Evolutionary conservation across 768 basidiomycete species (phyloP), one percentile per base, ranked within the genome.

Genomic region (Lactarius quietus): DNA sequence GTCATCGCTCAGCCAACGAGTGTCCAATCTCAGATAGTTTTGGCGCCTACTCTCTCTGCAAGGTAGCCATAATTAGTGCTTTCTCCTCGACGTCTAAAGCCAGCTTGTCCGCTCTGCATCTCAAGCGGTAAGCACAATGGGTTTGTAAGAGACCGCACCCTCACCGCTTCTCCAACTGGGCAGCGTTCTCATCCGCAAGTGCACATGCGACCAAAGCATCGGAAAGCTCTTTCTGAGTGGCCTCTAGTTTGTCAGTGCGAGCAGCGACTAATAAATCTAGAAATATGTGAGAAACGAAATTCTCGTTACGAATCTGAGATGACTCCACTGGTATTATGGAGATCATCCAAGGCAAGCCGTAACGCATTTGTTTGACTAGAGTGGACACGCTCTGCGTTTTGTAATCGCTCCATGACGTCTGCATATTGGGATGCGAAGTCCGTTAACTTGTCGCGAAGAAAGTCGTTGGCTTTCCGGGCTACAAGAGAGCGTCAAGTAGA

Each of bases 381-480:
- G 29, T 68, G 53, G n/a, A 41, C 45, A 41, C 26, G 29, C 51
- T 70, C 67, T 6, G 23, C 48, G 15, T 29, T 43, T n/a, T 59
- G 64, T 20, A 68, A 38, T 18, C 69, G 69, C 23, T 63, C 64
- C 43, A 57, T 58, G 29, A 59, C 69, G 45, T 70, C 68, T 6
- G 53, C 54, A 39, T 65, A 62, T 56, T 70, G 69, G 55, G 69
- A 70, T 14, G 61, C 57, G 15, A 70, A 29, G 52, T 69, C 68
- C 14, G 69, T 70, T 59, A 70, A 51, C 52, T 70, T 70, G 28
- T 70, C 69, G 26, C 64, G 69, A 18, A 70, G 64, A 1, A 70
- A 59, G 41, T 70, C 69, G 28, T 70, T 70, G 17, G 69, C 67
- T 28, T 70, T 69, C 26, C 69, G 69, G 20, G 61, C 69, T 70